Evolutionary conservation across 768 basidiomycete genomes (phyloP), one percentile per base, ranked within the genome.

Genomic region (Collybiopsis confluens): DNA sequence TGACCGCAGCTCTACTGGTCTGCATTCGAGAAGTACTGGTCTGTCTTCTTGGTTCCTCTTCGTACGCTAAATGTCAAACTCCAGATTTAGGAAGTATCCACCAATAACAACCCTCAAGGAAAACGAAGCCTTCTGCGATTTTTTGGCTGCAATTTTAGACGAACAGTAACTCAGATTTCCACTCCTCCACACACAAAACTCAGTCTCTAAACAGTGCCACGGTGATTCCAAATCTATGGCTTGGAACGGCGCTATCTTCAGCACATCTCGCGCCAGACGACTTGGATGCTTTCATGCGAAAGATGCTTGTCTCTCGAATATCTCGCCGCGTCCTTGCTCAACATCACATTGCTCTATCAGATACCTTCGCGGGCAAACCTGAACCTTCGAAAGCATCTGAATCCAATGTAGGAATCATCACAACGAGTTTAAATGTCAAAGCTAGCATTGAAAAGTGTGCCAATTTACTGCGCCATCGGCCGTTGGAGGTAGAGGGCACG

Each of bases 301-400:
- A 92, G 21, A 96, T 96, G 92, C 78, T 96, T 9, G 80, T 92
- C 45, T 94, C 92, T 2, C 80, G 92, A 50, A 93, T 94, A 65
- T 93, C 92, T 11, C 80, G 92, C 20, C 83, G 92, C 28, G 93
- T 96, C 28, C 78, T 96, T 21, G 89, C 84, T 3, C 90, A 94
- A 64, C 92, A 96, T 59, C 92, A 96, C 60, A 81, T 94, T 50
- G 88, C 90, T 1, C 74, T 96, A 4, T 88, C 91, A 6, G 76
- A 80, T 54, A 79, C 77, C 24, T 73, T 82, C 54, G 68, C 66
- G 57, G 69, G 76, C 43, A 65, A 64, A 41, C 58, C 65, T 4
- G 64, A 77, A 38, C 54, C 60, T 10, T 64, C 67, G 15, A 26
- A 46, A 26, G 7, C 24, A 20, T 30, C 49, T 3, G 70, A 83